phyloP scores from a whole-genome alignment of 345 rosid species.

The Syzygium aqueum region DNA sequence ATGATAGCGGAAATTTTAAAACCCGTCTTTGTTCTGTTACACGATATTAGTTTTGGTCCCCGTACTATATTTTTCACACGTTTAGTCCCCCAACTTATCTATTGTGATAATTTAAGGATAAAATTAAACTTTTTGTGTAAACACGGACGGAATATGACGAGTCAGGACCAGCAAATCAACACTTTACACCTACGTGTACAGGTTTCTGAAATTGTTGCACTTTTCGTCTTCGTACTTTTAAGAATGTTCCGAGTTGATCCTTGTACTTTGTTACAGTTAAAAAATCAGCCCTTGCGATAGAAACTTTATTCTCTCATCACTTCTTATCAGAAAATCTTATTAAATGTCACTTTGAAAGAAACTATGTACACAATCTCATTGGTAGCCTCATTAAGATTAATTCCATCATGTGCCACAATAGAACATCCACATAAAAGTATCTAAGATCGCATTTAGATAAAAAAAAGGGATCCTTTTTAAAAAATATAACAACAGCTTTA shows the following conservation, averaged over 20 bases:
- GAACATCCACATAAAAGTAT: not conserved
- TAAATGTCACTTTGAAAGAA: not conserved
- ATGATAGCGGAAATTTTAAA: not conserved
- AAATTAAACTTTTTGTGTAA: not conserved
- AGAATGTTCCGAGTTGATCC: not conserved
- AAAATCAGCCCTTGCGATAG: not conserved
- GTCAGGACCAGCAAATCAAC: not conserved
- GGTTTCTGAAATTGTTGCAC: not conserved
- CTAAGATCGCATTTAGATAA: not conserved
- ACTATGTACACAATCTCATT: not conserved
- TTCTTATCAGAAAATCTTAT: not conserved
- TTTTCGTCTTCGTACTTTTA: not conserved
- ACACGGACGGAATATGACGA: not conserved
- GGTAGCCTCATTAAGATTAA: not conserved
- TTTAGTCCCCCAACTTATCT: not conserved
- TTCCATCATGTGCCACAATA: not conserved
- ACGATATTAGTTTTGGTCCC: not conserved
- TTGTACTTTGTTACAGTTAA: not conserved
- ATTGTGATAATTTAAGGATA: not conserved
- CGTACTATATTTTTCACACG: not conserved
- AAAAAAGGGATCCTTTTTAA: not conserved
- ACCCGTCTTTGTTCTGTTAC: accelerated
- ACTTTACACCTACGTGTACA: not conserved
- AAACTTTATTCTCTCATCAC: not conserved
- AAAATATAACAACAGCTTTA: not conserved